phyloP scores from a whole-genome alignment of 345 rosid species.

The Alliaria petiolata region DNA sequence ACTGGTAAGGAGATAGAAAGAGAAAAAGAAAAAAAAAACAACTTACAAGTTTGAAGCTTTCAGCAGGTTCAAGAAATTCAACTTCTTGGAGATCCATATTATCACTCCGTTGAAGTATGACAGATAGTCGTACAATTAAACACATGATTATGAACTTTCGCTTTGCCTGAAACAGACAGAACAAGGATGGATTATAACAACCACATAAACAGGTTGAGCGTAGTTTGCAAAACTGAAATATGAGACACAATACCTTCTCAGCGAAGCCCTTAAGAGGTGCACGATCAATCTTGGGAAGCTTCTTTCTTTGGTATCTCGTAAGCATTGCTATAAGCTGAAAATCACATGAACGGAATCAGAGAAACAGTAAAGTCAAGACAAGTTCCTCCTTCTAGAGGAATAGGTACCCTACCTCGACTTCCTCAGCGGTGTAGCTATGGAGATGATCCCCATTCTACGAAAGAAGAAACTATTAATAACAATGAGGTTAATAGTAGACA shows the following conservation, averaged over 20 bases:
- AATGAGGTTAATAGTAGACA: background rate
- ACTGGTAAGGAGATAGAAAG: background rate
- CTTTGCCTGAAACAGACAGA: slow-evolving; percentile 34
- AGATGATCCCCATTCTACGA: slow-evolving; percentile 58
- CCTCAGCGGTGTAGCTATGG: slow-evolving; percentile 49
- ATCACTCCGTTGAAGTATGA: slow-evolving; percentile 44
- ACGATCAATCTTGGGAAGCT: slow-evolving; percentile 47
- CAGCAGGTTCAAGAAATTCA: slow-evolving; percentile 35
- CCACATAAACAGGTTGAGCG: background rate
- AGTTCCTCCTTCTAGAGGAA: slow-evolving; percentile 8
- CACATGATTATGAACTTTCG: slow-evolving; percentile 48
- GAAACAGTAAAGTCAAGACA: background rate
- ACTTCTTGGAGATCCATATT: slow-evolving; percentile 35
- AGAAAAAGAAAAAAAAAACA: background rate
- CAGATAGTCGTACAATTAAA: slow-evolving; percentile 45
- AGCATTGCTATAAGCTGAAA: slow-evolving; percentile 64
- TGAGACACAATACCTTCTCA: slow-evolving; percentile 40
- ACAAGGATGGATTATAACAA: background rate
- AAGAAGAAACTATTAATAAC: slow-evolving; percentile 19
- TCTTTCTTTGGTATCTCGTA: slow-evolving; percentile 63
- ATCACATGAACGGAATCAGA: slow-evolving; percentile 14
- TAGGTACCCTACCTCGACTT: slow-evolving; percentile 54
- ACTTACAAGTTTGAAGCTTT: slow-evolving; percentile 52
- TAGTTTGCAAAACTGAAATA: slow-evolving; percentile 4
- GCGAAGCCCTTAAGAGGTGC: slow-evolving; percentile 36